phyloP scores from a whole-genome alignment of 495 filamentous ascomycete genomes.

The Penicillium coffeae region DNA sequence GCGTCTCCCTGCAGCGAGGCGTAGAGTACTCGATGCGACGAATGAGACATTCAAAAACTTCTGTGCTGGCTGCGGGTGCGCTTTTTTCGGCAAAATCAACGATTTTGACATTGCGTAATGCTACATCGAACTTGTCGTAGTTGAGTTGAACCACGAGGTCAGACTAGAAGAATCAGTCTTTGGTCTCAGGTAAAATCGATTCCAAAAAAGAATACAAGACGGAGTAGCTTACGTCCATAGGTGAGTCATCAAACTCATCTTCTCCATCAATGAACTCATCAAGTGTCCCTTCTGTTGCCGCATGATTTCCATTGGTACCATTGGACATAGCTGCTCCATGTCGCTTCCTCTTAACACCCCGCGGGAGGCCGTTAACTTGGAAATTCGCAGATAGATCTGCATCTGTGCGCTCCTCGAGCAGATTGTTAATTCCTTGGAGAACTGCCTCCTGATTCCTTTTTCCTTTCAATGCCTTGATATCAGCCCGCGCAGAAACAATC shows the following conservation, averaged over 20 bases:
- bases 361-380: slow-evolving; percentile 36
- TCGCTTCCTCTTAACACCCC: slow-evolving; percentile 33
- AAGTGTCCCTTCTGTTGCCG: slow-evolving; percentile 23
- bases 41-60: slow-evolving; percentile 73
- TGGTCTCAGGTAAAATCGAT: not conserved
- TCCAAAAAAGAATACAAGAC: not conserved
- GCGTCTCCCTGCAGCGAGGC: slow-evolving; percentile 59
- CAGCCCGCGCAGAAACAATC: slow-evolving; percentile 28
- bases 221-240: slow-evolving; percentile 36
- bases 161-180: slow-evolving; percentile 31
- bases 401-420: slow-evolving; percentile 32
- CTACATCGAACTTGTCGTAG: slow-evolving; percentile 76
- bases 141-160: slow-evolving; percentile 74
- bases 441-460: slow-evolving; percentile 59
- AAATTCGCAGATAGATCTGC: slow-evolving; percentile 32
- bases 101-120: slow-evolving; percentile 74
- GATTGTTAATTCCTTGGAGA: slow-evolving; percentile 26
- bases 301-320: slow-evolving; percentile 23
- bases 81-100: slow-evolving; percentile 58
- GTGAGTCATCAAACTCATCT: slow-evolving; percentile 30
- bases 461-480: slow-evolving; percentile 46
- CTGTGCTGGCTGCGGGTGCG: slow-evolving; percentile 50
- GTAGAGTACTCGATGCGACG: slow-evolving; percentile 63
- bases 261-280: slow-evolving; percentile 43
- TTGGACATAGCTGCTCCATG: slow-evolving; percentile 10